Base-by-base conservation (phyloP, 345 rosid species). In the Cochlearia excelsa region DNA sequence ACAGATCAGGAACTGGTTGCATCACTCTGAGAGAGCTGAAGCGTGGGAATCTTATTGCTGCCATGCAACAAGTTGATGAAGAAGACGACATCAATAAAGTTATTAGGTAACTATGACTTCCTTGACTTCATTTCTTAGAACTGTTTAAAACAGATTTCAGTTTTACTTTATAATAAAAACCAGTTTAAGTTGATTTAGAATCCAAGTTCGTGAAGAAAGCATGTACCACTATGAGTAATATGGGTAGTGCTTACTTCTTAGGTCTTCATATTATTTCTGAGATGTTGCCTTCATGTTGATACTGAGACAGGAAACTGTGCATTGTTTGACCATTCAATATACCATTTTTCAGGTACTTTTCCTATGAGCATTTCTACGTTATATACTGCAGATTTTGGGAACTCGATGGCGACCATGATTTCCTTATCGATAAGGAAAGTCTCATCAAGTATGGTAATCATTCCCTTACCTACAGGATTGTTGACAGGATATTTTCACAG, bases 81-180 rank as follows among this genome's bases (percentile, higher is more conserved):
- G 97, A 89, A 80, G 95, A 85, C 42, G 95, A 89, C 77, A 89
- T 85, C 69, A 85, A 85, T 78, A 83, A 85, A 76, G 85, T 89
- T 63, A 79, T 82, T 70, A 93, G 99, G 99, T 93, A 57, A 61
- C 58, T 55, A 9, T 57, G n/a, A 50, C 38, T 63, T 46, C 52
- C 38, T 45, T 57, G 26, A 44, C 38, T 35, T 35, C 42, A 16
- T 43, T 50, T 33, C 51, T n/a, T 47, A n/a, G 10, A 4, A 26
- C 6, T 46, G 39, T 5, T 30, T 68, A 6, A 26, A 11, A 48
- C 50, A 16, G 9, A 27, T 11, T 31, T 28, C 28, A 16, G 29
- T 10, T 53, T 49, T 16, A 8, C 5, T 33, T 37, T 34, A 7
- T 7, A 6, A 27, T 16, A 7, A 35, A 28, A 35, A 11, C 39